Evolutionary conservation across 2,329 filamentous ascomycete genomes (phyloP), one percentile per base, ranked within the genome.

Genomic region (Thelonectria rubi): DNA sequence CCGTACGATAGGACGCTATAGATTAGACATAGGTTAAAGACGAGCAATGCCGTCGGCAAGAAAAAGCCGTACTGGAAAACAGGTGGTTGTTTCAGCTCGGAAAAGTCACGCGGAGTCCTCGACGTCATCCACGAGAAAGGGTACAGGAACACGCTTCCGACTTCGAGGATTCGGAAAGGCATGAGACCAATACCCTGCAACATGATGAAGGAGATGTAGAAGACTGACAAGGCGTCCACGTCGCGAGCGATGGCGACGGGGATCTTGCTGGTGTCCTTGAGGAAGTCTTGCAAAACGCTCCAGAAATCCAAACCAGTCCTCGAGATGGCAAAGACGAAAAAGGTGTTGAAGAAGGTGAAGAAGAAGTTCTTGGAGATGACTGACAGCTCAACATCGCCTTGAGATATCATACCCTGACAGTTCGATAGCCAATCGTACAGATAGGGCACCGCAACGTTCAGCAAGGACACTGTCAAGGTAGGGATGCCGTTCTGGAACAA

Each of bases 311-410:
- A 88, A 78, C 91, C 92, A 5, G 93, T 93, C 55, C 91, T 91
- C 47, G 97, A 91, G 24, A 95, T 85, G 1, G 94, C 96, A 75
- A 98, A 97, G 46, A 98, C 87, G 52, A 98, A 86, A 78, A 99
- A 99, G 59, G 98, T 92, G 78, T 99, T 99, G 86, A 99, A 98
- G 78, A 99, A 99, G 10, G 91, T 94, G 75, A 99, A 99, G 83
- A 98, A 97, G 80, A 98, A 99, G 77, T 98, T 99, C 80, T 99
- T 99, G 55, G 93, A 97, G 67, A 99, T 94, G 46, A 96, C 84
- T 0, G 95, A 98, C 7, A 99, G 84, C 76, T 98, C 95, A 20
- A 99, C 89, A 64, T 99, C 95, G 46, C 93, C 93, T 69, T 93
- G 92, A 0, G 95, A 98, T 53, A 97, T 92, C 89, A 96, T 96